Base-by-base conservation (phyloP, 2,329 filamentous ascomycete species). In the Phyllosticta citriasiana region DNA sequence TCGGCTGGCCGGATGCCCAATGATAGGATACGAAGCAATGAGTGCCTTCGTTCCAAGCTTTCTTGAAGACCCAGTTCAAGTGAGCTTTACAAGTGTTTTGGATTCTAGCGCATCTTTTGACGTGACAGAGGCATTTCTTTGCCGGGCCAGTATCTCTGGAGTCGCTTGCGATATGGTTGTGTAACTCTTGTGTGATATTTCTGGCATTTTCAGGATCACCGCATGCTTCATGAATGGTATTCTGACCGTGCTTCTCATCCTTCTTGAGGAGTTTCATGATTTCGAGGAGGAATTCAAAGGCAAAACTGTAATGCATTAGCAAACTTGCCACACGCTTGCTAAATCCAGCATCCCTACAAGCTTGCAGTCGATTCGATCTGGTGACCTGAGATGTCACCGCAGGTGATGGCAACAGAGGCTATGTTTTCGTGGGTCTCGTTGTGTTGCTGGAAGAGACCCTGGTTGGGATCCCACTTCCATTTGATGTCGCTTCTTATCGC, bases 341-440 rank as follows among this genome's bases (percentile, higher is more conserved):
- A 1, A 8, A 8, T 10, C 3, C 25, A 5, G 1, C 10, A 30
- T 24, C 22, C 59, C n/a, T 35, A 63, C 63, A 62, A 62, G 24
- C 59, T 65, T 25, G 63, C 59, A 14, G 56, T 35, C 22, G 59
- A 25, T 4, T 25, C 24, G 47, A 65, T 26, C 1, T 58, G 58
- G 30, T 65, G 64, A 5, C 62, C 64, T 27, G 64, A 63, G 0
- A 63, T 60, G 12, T 65, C 64, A n/a, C 64, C 64, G 50, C 63
- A 65, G 1, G 64, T 65, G 12, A 65, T 12, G 24, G 58, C 64
- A 50, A 63, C 53, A 2, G 6, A 30, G 27, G 27, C 6, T 8
- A 30, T 30, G 16, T 1, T 14, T 9, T 26, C 35, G 22, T 7
- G 4, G 8, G 19, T 4, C n/a, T 7, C 24, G 0, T 9, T 7